Evolutionary conservation across 345 rosid species (phyloP), one percentile per base, ranked within the genome.

Genomic region (Luvunga scandens): DNA sequence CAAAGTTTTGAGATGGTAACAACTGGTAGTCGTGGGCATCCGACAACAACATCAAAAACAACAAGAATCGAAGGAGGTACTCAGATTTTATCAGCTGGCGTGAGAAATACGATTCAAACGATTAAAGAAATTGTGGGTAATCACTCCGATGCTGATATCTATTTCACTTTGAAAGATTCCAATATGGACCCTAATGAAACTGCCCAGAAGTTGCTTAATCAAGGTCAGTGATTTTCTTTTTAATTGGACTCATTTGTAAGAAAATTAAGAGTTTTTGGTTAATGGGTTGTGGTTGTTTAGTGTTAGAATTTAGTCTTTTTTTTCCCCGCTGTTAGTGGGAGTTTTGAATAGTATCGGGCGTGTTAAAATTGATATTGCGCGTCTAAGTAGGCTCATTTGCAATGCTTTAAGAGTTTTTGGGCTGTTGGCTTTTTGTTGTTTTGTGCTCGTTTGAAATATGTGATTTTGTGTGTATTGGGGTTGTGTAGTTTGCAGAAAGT

Each of bases 161-260:
- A 89, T 62, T 77, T 72, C 72, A 90, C 88, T 56, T 89, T 93
- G 78, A 89, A 90, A 83, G 98, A 93, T 78, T 75, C 84, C 67
- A 72, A 86, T 81, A 95, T 95, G 98, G 94, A 95, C 77, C 93
- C 97, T 77, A 88, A 90, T 79, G 98, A 90, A 73, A 89, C 95
- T 63, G 83, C 88, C 69, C 94, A 91, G 80, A 95, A 83, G 30
- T 84, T 95, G 86, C 94, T 95, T 50, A 75, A 84, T 77, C 93
- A 89, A 93, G 98, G 98, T 95, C 69, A 7, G 33, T 63, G 21
- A 19, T 53, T 69, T 68, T 7, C 2, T 22, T 66, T 28, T 38
- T 7, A 65, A 21, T 18, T 65, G 42, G 69, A 34, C 24, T 22
- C 36, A 18, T 65, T 31, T 14, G 34, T 31, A 65, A 4, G 31